Evolutionary conservation across 768 basidiomycete species (phyloP).

Genomic region (Suillus luteus): DNA sequence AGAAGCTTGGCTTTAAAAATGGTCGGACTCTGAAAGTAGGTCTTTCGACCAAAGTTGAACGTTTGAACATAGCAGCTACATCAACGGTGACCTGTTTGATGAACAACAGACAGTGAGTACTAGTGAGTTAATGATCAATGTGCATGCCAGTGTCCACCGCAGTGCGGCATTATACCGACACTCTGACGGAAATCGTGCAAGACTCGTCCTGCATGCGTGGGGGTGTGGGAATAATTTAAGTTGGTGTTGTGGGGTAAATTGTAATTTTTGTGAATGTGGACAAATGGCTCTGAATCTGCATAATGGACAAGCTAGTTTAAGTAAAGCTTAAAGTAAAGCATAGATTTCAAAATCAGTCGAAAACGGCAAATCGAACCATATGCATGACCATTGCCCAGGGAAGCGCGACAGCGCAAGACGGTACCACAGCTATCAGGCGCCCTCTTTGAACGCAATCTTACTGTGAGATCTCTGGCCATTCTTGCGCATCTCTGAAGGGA

Average conservation of each 20-base stretch:
- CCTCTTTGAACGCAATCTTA: conserved; percentile 74
- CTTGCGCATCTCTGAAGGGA: conserved; percentile 43
- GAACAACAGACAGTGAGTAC: not conserved
- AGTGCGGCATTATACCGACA: not conserved
- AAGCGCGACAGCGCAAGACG: conserved; percentile 38
- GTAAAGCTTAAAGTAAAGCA: too few species aligned
- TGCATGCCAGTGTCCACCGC: not conserved
- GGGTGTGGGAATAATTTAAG: not conserved
- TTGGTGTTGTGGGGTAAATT: too few species aligned
- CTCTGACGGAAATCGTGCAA: not conserved
- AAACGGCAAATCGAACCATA: too few species aligned
- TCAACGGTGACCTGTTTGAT: not conserved
- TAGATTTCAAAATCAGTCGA: too few species aligned
- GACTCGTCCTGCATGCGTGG: not conserved
- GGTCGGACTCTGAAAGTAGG: not conserved
- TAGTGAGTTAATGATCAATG: not conserved
- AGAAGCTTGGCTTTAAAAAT: conserved; percentile 1
- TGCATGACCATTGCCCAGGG: too few species aligned
- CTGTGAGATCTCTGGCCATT: conserved; percentile 45
- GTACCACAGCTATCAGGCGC: conserved; percentile 23
- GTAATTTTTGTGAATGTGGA: too few species aligned
- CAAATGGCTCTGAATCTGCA: too few species aligned
- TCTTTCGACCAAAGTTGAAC: not conserved
- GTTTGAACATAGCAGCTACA: not conserved
- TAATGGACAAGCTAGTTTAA: too few species aligned